Evolutionary conservation across 1,284 basidiomycete species (phyloP), one percentile per base, ranked within the genome.

Genomic region (Austroboletus novae-zelandiae): DNA sequence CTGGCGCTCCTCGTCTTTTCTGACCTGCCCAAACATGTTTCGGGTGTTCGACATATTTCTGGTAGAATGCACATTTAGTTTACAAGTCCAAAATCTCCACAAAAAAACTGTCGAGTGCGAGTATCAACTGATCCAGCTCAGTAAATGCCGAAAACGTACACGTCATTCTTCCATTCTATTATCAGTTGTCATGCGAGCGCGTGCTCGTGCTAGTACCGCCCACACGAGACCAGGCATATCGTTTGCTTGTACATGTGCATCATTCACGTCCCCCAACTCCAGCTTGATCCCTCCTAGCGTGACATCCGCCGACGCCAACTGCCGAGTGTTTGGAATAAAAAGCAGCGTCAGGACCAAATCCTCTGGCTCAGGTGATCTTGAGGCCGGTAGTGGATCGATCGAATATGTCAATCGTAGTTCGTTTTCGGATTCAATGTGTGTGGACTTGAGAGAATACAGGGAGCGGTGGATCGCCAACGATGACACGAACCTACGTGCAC

Each of bases 31-130:
- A 20, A 74, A 76, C 10, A 84, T 79, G 48, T 79, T 79, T 45
- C 75, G 70, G 0, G 89, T 85, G 60, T 90, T 90, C 45, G 82
- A 78, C 37, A 83, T 72, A 66, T 95, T 96, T 41, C 89, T 82
- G 41, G 81, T 76, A 0, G 89, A 84, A 65, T 98, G 95, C 5
- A n/a, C n/a, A n/a, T n/a, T n/a, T n/a, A n/a, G n/a, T n/a, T n/a
- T n/a, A n/a, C n/a, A n/a, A n/a, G n/a, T n/a, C n/a, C n/a, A n/a
- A n/a, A n/a, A n/a, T n/a, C n/a, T n/a, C n/a, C n/a, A n/a, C n/a
- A n/a, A n/a, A n/a, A n/a, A n/a, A n/a, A n/a, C n/a, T n/a, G n/a
- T n/a, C n/a, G n/a, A n/a, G n/a, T n/a, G n/a, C n/a, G n/a, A n/a
- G n/a, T n/a, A n/a, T n/a, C n/a, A n/a, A n/a, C n/a, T n/a, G n/a